Percentiles rank a stretch among this genome's conserved stretches.
Conservation (phyloP, 1,284 basidiomycete genomes). For the Pseudozyma tsukubaensis region DNA sequence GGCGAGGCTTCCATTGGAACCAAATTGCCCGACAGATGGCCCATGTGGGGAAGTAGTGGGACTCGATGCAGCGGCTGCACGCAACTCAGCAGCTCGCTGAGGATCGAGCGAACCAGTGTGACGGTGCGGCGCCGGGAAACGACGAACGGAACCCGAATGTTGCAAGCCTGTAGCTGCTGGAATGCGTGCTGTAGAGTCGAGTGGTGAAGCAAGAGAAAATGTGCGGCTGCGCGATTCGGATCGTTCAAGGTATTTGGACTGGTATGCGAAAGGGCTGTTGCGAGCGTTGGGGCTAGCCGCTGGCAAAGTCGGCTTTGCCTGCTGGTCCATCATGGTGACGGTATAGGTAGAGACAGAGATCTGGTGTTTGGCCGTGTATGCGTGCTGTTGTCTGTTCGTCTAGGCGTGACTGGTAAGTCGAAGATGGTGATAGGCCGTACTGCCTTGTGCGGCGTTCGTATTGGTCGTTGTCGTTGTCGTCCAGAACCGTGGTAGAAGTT, state of each 20-base stretch:
- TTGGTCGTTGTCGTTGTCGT: background rate
- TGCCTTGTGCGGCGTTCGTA: no score
- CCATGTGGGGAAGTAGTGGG: conserved; percentile 20
- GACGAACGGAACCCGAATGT: conserved; percentile 50
- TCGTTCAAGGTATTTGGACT: conserved; percentile 62
- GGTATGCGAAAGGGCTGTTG: conserved; percentile 60
- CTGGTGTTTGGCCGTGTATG: no score
- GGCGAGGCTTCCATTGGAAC: conserved; percentile 36
- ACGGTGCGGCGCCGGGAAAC: conserved; percentile 59
- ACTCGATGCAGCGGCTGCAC: conserved; percentile 30
- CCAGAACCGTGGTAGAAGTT: background rate
- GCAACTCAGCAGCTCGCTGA: conserved; percentile 44
- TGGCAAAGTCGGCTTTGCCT: conserved; percentile 38
- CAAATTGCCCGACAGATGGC: conserved; percentile 21
- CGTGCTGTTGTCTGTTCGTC: no score
- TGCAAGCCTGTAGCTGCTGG: conserved; percentile 32
- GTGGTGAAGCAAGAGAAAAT: conserved; percentile 50
- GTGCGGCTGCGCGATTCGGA: conserved; percentile 56
- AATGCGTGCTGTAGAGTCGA: conserved; percentile 11
- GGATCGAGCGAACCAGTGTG: conserved; percentile 60
- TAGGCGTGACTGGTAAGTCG: no score
- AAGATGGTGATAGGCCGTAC: no score
- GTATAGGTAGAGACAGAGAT: background rate
- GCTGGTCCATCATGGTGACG: conserved; percentile 46
- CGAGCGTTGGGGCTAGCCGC: conserved; percentile 55